Conservation (phyloP, 108 stramenopile species). For the Cyclotella sp. region DNA sequence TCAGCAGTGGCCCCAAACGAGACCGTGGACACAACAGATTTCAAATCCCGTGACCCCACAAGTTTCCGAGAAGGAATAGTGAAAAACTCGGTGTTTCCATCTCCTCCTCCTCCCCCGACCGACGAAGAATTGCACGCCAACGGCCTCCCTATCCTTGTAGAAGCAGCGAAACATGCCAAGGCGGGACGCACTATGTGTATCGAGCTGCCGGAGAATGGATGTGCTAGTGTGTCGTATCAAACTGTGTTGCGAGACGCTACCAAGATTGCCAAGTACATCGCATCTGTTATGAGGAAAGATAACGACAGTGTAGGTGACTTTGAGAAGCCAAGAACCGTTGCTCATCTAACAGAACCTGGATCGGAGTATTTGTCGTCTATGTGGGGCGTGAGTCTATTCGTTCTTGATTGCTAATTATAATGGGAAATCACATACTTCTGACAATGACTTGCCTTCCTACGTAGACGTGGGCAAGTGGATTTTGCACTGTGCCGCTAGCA, state of each 20-base stretch:
- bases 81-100: slow-evolving; percentile 20
- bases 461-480: slow-evolving; percentile 40
- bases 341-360: slow-evolving; percentile 46
- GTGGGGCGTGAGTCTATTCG: slow-evolving; percentile 38
- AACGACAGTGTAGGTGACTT: slow-evolving; percentile 12
- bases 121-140: slow-evolving; percentile 19
- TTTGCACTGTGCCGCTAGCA: slow-evolving; percentile 44
- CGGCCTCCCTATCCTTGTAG: slow-evolving; percentile 24
- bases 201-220: slow-evolving; percentile 24
- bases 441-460: neutral
- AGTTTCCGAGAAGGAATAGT: neutral
- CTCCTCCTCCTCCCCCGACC: slow-evolving; percentile 10
- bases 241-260: slow-evolving; percentile 20
- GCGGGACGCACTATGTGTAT: slow-evolving; percentile 17
- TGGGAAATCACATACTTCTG: neutral
- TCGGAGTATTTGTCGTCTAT: slow-evolving; percentile 51
- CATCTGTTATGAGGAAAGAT: neutral
- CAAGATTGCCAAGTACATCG: slow-evolving; percentile 11
- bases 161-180: slow-evolving; percentile 29
- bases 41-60: neutral
- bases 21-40: neutral
- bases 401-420: neutral
- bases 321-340: slow-evolving; percentile 29
- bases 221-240: slow-evolving; percentile 4
- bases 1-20: neutral